Evolutionary conservation across 306 rosid species (phyloP).

Genomic region (Fagus crenata): DNA sequence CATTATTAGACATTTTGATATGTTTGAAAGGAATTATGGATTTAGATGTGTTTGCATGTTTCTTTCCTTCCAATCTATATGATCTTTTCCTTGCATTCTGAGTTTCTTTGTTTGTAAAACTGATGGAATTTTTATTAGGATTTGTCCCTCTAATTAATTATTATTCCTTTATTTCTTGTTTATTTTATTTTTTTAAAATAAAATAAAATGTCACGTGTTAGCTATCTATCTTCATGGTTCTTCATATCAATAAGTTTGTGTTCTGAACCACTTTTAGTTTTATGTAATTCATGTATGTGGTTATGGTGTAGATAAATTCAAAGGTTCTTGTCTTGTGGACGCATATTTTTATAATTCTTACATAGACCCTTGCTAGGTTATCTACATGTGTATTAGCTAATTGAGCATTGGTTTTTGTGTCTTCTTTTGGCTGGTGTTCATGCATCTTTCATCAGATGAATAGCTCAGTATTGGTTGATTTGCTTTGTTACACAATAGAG

Average conservation of each 20-base stretch:
- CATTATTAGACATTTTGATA: not conserved
- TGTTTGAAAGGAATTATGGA: not conserved
- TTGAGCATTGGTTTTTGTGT: not conserved
- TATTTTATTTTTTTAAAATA: not conserved
- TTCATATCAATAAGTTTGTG: not conserved
- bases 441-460: not conserved
- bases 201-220: not conserved
- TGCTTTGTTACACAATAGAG: not conserved
- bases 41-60: not conserved
- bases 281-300: not conserved
- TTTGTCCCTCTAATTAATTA: too few species aligned
- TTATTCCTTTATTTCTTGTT: not conserved
- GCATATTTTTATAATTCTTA: not conserved
- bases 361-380: not conserved
- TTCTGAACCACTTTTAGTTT: not conserved
- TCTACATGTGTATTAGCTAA: not conserved
- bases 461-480: not conserved
- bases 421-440: not conserved
- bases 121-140: not conserved
- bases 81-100: not conserved
- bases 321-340: not conserved
- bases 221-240: not conserved
- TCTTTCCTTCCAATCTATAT: not conserved
- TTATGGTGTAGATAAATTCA: not conserved
- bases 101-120: not conserved